These are phyloP conservation scores for Somion occarium DNA, from an alignment of 1,284 basidiomycete genomes.

Conservation along the genomic window DNA sequence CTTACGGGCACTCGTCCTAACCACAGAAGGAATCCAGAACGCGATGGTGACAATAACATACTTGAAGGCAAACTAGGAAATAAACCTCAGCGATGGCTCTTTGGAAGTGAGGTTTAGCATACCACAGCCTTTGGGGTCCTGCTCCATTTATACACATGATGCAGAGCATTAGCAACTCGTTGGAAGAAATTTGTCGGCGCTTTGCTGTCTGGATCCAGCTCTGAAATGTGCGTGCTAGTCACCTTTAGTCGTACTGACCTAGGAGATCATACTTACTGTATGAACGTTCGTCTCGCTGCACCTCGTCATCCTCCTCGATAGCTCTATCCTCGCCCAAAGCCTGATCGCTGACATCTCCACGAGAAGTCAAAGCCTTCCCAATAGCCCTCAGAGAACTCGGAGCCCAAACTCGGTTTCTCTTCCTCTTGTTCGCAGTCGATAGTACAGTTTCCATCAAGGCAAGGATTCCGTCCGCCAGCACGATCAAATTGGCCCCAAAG, in stretches of 20 bases:
- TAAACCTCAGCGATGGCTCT: no score
- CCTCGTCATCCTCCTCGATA: conserved; percentile 23
- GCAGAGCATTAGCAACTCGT: conserved; percentile 30
- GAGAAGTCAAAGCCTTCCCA: conserved; percentile 30
- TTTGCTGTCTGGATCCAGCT: conserved; percentile 42
- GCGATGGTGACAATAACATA: conserved; percentile 50
- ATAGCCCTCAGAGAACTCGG: conserved; percentile 43
- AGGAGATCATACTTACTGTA: conserved; percentile 30
- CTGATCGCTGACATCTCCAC: conserved; percentile 23
- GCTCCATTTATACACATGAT: conserved; percentile 36
- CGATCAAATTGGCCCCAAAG: conserved; percentile 40
- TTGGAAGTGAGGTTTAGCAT: no score
- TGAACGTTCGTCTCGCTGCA: conserved; percentile 18
- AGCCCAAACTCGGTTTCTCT: conserved; percentile 42
- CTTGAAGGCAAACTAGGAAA: conserved; percentile 47
- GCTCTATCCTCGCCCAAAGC: conserved; percentile 34
- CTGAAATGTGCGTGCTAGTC: conserved; percentile 25
- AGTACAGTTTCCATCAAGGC: conserved; percentile 40
- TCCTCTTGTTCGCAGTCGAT: conserved; percentile 34
- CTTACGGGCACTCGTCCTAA: conserved; percentile 40
- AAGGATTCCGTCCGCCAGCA: conserved; percentile 38
- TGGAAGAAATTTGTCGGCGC: conserved; percentile 41
- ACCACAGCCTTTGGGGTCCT: conserved; percentile 41
- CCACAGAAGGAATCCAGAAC: conserved; percentile 52
- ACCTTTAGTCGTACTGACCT: neutral